phyloP scores from a whole-genome alignment of 2,329 filamentous ascomycete species.

The Penicillium sp. region DNA sequence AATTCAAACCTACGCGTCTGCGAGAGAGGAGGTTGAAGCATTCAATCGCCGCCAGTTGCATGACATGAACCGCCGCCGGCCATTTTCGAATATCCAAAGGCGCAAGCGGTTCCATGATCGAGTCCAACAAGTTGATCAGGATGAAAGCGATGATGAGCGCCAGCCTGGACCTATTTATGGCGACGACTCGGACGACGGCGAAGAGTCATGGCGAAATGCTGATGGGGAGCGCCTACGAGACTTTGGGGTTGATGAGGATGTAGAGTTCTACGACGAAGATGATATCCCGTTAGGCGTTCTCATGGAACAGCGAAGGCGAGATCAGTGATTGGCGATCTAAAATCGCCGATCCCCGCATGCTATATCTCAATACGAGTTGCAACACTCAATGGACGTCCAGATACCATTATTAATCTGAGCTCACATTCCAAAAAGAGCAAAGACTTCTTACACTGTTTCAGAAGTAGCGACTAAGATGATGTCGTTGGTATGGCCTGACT shows the following conservation, averaged over 20 bases:
- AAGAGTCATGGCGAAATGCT: slow-evolving; percentile 58
- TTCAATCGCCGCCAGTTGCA: slow-evolving; percentile 52
- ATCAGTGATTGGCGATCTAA: neutral
- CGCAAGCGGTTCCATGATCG: slow-evolving; percentile 42
- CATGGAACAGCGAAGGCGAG: slow-evolving; percentile 33
- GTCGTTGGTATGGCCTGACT: slow-evolving; percentile 4
- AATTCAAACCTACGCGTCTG: slow-evolving; percentile 25
- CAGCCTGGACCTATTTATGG: slow-evolving; percentile 18
- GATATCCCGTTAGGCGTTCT: slow-evolving; percentile 55
- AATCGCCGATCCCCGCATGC: no score
- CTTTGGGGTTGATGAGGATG: slow-evolving; percentile 61
- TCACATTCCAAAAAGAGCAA: neutral
- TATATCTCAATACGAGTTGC: no score
- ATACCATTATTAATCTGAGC: neutral
- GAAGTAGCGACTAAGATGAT: slow-evolving; percentile 9
- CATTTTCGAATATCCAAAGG: slow-evolving; percentile 31
- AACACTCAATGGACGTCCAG: neutral
- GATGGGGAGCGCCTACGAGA: slow-evolving; percentile 59
- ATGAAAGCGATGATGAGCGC: slow-evolving; percentile 18
- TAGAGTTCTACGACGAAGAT: slow-evolving; percentile 60
- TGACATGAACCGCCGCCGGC: slow-evolving; percentile 45
- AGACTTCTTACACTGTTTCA: neutral
- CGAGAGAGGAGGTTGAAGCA: slow-evolving; percentile 46
- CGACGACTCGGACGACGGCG: slow-evolving; percentile 42
- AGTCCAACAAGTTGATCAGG: slow-evolving; percentile 20